Percentiles rank a stretch among this genome's conserved stretches.
Evolutionary conservation across 2,329 filamentous ascomycete species (phyloP).

Genomic region (Claviceps sp.): DNA sequence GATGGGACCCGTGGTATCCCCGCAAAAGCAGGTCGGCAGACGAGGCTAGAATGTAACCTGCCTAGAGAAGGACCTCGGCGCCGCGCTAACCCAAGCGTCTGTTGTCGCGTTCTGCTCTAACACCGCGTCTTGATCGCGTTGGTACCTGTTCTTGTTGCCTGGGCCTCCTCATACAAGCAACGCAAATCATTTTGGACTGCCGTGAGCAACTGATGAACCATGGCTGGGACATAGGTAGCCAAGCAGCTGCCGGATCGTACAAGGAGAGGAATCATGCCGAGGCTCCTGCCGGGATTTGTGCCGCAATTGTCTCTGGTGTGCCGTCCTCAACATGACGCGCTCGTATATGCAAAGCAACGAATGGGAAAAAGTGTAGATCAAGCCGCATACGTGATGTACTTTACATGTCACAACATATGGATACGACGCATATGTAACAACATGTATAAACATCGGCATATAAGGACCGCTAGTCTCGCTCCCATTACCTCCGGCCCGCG

Average conservation of each 20-base stretch:
- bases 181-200: neutral
- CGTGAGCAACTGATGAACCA: neutral
- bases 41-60: slow-evolving; percentile 4
- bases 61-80: slow-evolving; percentile 1
- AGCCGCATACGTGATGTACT: too few species aligned
- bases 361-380: neutral
- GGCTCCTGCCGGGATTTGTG: neutral
- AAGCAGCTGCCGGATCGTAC: slow-evolving; percentile 1
- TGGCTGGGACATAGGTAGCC: neutral
- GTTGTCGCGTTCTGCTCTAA: neutral
- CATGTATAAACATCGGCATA: neutral
- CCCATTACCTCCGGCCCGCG: neutral
- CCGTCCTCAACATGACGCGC: neutral
- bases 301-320: slow-evolving; percentile 6
- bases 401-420: too few species aligned
- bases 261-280: neutral
- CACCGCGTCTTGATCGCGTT: neutral
- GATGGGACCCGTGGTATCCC: neutral
- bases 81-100: neutral
- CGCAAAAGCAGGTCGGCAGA: neutral
- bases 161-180: neutral
- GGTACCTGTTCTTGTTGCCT: neutral
- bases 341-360: neutral
- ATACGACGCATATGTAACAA: too few species aligned
- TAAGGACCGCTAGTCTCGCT: neutral